Conservation (phyloP, 1,139 yeast species). For the Eremothecium sinecaudum region DNA sequence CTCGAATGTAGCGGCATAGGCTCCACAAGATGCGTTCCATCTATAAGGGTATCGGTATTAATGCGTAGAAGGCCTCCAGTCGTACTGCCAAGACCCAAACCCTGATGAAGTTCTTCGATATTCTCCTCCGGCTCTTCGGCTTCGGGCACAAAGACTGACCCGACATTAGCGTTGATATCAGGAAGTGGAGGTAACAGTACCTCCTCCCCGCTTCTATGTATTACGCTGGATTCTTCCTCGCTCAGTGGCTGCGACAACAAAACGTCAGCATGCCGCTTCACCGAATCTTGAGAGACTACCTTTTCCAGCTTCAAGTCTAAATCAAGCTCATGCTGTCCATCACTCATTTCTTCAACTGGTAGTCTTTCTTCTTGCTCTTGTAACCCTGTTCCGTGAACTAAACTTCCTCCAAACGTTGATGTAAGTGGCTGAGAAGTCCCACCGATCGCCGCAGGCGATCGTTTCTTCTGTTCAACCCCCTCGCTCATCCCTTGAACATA, state of each 20-base stretch:
- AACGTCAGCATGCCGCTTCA: no score
- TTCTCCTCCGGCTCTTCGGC: not conserved
- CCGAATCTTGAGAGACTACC: not conserved
- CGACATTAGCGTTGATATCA: slow-evolving; percentile 6
- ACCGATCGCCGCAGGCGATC: no score
- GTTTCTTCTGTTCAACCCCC: slow-evolving; percentile 2
- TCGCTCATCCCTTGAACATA: not conserved
- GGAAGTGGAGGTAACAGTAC: slow-evolving; percentile 28
- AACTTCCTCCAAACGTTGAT: not conserved
- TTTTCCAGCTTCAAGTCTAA: not conserved
- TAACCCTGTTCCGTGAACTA: not conserved
- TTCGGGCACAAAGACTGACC: slow-evolving; percentile 1
- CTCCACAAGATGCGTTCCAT: not conserved
- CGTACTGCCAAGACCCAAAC: slow-evolving; percentile 2
- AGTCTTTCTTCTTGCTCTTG: not conserved
- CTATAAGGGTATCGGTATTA: slow-evolving; percentile 1
- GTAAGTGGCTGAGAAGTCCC: not conserved
- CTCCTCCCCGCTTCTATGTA: slow-evolving; percentile 7
- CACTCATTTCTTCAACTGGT: not conserved
- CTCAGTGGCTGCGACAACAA: not conserved
- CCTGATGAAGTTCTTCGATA: not conserved
- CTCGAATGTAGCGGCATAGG: slow-evolving; percentile 1
- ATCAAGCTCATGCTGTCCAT: slow-evolving; percentile 1
- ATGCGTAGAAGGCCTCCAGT: not conserved
- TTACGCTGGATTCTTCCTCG: not conserved